phyloP scores from a whole-genome alignment of 768 basidiomycete genomes.

The Sporobolomyces pararoseus region DNA sequence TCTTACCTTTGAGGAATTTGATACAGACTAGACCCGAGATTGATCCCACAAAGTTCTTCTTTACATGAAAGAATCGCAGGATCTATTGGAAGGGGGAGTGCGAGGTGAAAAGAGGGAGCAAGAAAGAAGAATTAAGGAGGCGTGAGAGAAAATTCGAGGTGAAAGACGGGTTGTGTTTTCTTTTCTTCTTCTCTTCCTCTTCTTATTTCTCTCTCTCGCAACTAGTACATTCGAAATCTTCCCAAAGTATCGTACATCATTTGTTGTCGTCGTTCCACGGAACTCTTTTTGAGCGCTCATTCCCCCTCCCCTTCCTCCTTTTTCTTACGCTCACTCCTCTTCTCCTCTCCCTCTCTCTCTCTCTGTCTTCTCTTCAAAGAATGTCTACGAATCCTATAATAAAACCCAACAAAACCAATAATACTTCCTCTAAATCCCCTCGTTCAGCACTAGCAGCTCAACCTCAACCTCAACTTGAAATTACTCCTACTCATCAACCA shows the following conservation, averaged over 20 bases:
- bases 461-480: not conserved
- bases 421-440: not conserved
- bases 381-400: too few relatives aligned
- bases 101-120: too few relatives aligned
- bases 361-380: not conserved
- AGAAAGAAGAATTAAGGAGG: too few relatives aligned
- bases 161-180: too few relatives aligned
- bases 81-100: too few relatives aligned
- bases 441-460: not conserved
- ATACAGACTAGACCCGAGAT: conserved; percentile 10
- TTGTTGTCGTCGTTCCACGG: too few relatives aligned
- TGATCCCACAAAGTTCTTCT: not conserved
- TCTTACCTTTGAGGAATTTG: conserved; percentile 27
- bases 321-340: not conserved
- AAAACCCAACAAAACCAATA: too few relatives aligned
- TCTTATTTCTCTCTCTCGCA: too few relatives aligned
- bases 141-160: too few relatives aligned
- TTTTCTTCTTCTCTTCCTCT: too few relatives aligned
- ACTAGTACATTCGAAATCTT: not conserved
- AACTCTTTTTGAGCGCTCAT: not conserved
- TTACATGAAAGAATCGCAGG: not conserved
- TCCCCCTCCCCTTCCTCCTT: not conserved
- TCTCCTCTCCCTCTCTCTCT: not conserved
- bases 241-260: not conserved
- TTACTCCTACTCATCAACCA: too few relatives aligned